These are phyloP conservation scores for Dioszegia aurantiaca DNA, from an alignment of 768 basidiomycete species.

Conservation along the genomic window DNA sequence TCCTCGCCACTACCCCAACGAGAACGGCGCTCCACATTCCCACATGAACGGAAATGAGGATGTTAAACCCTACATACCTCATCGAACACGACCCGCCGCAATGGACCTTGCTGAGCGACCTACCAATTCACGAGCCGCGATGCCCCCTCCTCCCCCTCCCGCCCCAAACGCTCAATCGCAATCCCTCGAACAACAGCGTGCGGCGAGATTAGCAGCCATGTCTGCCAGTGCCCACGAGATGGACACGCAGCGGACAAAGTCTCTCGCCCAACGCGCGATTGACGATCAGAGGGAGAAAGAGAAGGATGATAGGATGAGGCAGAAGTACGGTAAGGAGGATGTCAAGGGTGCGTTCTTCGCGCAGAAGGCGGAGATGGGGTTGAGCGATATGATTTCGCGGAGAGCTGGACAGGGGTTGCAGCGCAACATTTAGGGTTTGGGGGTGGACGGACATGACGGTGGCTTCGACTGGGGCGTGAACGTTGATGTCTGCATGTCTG, in stretches of 20 bases:
- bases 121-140: conserved; percentile 39
- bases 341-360: conserved; percentile 79
- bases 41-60: not conserved
- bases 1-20: conserved; percentile 48
- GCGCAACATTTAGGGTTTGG: conserved; percentile 33
- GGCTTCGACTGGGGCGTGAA: too few species aligned
- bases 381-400: conserved; percentile 48
- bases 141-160: conserved; percentile 50
- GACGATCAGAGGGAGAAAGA: conserved; percentile 76
- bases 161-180: conserved; percentile 8
- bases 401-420: conserved; percentile 51
- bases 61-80: conserved; percentile 51
- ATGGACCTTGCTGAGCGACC: conserved; percentile 37
- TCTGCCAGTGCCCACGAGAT: conserved; percentile 66
- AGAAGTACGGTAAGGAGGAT: conserved; percentile 60
- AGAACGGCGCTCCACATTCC: conserved; percentile 50
- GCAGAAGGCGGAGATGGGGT: conserved; percentile 60
- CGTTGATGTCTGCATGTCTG: too few species aligned
- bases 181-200: conserved; percentile 56
- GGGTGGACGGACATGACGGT: not conserved
- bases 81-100: conserved; percentile 47
- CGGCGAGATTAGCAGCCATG: conserved; percentile 89
- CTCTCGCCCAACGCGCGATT: conserved; percentile 66
- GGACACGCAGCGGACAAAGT: conserved; percentile 67
- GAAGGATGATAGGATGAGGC: conserved; percentile 65